Evolutionary conservation across 1,284 basidiomycete genomes (phyloP).

Genomic region (Fomitopsis schrenkii): DNA sequence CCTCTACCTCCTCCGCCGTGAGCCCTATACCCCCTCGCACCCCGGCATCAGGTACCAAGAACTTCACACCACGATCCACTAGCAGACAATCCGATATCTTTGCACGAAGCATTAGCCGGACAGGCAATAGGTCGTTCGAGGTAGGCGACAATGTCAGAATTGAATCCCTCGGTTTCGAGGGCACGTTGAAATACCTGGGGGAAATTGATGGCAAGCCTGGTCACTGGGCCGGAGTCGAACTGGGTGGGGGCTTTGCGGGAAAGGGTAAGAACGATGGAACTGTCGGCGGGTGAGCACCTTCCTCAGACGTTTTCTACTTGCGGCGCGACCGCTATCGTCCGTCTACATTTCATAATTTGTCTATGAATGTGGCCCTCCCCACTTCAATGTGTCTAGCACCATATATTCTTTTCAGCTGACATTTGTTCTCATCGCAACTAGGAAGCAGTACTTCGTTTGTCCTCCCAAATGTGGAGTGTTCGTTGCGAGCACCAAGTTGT

Average conservation of each 20-base stretch:
- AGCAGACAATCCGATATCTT: conserved; percentile 63
- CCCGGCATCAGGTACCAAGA: conserved; percentile 42
- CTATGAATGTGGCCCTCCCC: background rate
- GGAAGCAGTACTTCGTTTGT: conserved; percentile 86
- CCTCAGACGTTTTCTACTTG: background rate
- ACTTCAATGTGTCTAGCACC: background rate
- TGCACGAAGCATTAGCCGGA: conserved; percentile 40
- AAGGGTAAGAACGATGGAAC: conserved; percentile 95
- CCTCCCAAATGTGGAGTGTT: conserved; percentile 89
- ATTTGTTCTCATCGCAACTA: conserved; percentile 18
- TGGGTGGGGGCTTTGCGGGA: conserved; percentile 82
- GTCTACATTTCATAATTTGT: background rate
- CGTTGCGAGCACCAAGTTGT: conserved; percentile 78
- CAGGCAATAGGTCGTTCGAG: conserved; percentile 44
- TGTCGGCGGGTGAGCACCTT: conserved; percentile 72
- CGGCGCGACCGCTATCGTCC: background rate
- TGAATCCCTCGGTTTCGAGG: conserved; percentile 83
- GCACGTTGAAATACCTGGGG: conserved; percentile 74
- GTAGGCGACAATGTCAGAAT: conserved; percentile 82
- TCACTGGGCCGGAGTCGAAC: conserved; percentile 87
- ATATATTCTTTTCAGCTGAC: background rate
- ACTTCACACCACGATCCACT: conserved; percentile 45
- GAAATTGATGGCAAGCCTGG: conserved; percentile 84
- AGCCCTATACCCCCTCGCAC: conserved; percentile 48
- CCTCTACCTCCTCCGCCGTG: conserved; percentile 35